Evolutionary conservation across 176 grass and related monocot species (phyloP).

Genomic region (Rhipidocladum racemiflorum): DNA sequence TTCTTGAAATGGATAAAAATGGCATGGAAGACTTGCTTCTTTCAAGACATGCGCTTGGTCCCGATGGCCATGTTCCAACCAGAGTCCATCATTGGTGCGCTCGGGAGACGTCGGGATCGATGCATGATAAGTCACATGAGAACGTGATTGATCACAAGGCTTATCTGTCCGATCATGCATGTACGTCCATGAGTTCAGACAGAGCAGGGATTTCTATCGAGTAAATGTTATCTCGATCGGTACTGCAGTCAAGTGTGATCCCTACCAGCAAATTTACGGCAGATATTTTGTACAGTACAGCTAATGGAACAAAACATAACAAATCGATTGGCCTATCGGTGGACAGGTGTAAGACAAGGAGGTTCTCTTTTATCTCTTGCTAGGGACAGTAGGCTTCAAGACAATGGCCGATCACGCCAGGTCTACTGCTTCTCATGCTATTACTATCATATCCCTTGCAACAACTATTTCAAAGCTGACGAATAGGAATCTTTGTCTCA

Average conservation of each 20-base stretch:
- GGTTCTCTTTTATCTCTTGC: background rate
- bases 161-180: background rate
- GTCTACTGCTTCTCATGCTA: background rate
- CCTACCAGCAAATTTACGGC: background rate
- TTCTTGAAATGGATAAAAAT: background rate
- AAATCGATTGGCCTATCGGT: background rate
- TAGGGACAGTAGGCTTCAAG: background rate
- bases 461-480: slow-evolving; percentile 28
- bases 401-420: background rate
- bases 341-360: background rate
- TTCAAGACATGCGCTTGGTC: background rate
- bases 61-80: background rate
- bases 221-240: background rate
- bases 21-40: background rate
- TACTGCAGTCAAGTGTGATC: background rate
- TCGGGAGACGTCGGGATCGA: background rate
- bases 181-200: background rate
- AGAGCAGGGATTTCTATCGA: background rate
- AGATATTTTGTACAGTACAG: background rate
- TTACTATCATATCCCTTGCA: background rate
- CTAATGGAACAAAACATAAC: background rate
- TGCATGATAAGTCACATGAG: background rate
- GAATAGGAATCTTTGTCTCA: slow-evolving; percentile 27
- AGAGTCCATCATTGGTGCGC: background rate
- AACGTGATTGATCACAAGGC: background rate